These are phyloP conservation scores for Colletotrichum magnum DNA, from an alignment of 2,329 filamentous ascomycete species.

Conservation along the genomic window DNA sequence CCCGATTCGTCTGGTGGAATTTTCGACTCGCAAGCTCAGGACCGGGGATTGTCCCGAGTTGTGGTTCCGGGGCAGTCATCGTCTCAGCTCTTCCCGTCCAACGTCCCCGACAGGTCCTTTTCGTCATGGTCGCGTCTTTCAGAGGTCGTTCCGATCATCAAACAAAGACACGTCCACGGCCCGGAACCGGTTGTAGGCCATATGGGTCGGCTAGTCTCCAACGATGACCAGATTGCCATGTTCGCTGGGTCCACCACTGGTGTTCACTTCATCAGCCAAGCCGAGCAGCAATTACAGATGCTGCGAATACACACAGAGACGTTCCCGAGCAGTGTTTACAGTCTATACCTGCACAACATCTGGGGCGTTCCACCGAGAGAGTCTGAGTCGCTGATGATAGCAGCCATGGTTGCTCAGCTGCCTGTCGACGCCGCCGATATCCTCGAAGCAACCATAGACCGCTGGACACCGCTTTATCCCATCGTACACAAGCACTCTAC, in stretches of 20 bases:
- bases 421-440: conserved; percentile 38
- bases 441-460: conserved; percentile 40
- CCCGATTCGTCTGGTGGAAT: not conserved
- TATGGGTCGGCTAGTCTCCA: conserved; percentile 45
- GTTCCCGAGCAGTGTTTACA: conserved; percentile 45
- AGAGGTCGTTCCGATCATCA: not conserved
- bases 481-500: conserved; percentile 43
- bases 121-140: conserved; percentile 5
- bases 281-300: conserved; percentile 46
- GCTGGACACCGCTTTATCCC: conserved; percentile 42
- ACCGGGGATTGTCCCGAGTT: not conserved
- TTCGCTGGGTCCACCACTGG: conserved; percentile 47
- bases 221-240: conserved; percentile 44
- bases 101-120: not conserved
- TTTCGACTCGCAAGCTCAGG: not conserved
- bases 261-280: conserved; percentile 47
- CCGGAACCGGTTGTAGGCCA: conserved; percentile 44
- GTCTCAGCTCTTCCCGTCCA: not conserved
- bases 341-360: conserved; percentile 42
- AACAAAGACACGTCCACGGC: not conserved
- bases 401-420: conserved; percentile 34
- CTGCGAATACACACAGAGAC: conserved; percentile 43
- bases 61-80: not conserved
- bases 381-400: conserved; percentile 4
- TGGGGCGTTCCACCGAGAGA: conserved; percentile 36